Base-by-base conservation (phyloP, 208 protist species). In the Wallacemonas collosoma region DNA sequence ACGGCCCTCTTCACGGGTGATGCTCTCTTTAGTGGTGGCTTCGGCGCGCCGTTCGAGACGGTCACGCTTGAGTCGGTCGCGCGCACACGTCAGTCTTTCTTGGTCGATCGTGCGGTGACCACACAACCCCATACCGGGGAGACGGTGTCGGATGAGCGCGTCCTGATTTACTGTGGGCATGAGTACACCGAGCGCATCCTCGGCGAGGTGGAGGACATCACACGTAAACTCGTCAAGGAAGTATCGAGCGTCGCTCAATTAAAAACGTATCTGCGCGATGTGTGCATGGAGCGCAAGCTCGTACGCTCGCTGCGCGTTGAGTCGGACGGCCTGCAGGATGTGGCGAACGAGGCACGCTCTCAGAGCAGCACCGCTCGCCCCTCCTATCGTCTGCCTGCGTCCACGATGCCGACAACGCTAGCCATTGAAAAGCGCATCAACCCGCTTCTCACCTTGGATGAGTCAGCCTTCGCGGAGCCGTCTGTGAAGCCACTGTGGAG, bases 1-100 rank as follows among this genome's bases (percentile, higher is more conserved):
- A 71, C 85, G 7, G 87, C 87, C 6, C 76, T 98, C 51, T 98
- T 99, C 80, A 97, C 92, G 1, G 95, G 97, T 17, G 97, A 98
- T 71, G 93, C 88, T 17, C 85, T 99, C 58, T 99, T 99, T 81
- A 88, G 88, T 58, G 94, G 85, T 51, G 96, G 96, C 4, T 94
- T 88, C 61, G 97, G 97, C 1, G 79, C 88, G 8, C 88, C 93
- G 45, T 99, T 99, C 72, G 95, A 99, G 79, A 85, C 83, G 1
- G 47, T 26, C 40, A 77, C 76, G 2, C 68, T 93, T 3, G 69
- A 81, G 36, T 72, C 93, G 50, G 73, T 95, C 4, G 40, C 76
- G 14, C 71, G 88, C 51, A 82, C 84, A n/a, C 43, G 76, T 4
- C 75, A 72, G 36, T 57, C 80, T 11, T 92, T 93, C 56, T 44